Conservation (phyloP, 805 yeast species). For the Candida lessepsii region DNA sequence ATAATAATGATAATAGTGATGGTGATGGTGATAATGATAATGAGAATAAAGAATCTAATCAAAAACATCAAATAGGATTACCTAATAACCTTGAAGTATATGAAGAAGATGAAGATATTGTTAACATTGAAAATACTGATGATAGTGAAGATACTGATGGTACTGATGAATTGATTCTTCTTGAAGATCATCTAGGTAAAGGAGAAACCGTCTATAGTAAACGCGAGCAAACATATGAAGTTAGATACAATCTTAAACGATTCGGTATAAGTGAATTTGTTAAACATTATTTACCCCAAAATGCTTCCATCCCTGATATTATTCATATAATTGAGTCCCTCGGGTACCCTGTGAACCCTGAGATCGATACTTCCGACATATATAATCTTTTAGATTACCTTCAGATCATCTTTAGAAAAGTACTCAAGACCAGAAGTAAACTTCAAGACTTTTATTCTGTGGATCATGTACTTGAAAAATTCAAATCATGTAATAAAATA, state of each 20-base stretch:
- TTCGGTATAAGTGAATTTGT: conserved; percentile 63
- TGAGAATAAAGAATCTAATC: not conserved
- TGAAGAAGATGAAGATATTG: not conserved
- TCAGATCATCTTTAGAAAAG: conserved; percentile 65
- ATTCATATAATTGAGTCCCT: conserved; percentile 55
- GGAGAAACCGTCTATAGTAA: conserved; percentile 1
- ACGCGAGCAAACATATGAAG: conserved; percentile 11
- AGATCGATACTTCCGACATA: conserved; percentile 21
- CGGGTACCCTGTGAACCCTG: conserved; percentile 51
- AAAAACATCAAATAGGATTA: too few relatives aligned
- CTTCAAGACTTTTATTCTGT: conserved; percentile 53
- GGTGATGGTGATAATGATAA: conserved; percentile 4
- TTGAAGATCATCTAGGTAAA: not conserved
- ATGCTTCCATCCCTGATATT: conserved; percentile 58
- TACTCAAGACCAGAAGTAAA: conserved; percentile 54
- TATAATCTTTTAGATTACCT: conserved; percentile 34
- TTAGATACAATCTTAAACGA: conserved; percentile 50
- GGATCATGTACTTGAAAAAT: conserved; percentile 54
- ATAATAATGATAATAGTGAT: conserved; percentile 1
- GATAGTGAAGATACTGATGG: conserved; percentile 12
- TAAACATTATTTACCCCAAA: conserved; percentile 58
- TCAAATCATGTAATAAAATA: conserved; percentile 48
- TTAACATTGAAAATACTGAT: conserved; percentile 3
- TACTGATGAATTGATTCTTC: conserved; percentile 6
- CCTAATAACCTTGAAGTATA: not conserved